A percentile compares a stretch with the other conserved stretches of the same genome.
Evolutionary conservation across 179 eudicot species (phyloP).

Genomic region (Spinacia oleracea): DNA sequence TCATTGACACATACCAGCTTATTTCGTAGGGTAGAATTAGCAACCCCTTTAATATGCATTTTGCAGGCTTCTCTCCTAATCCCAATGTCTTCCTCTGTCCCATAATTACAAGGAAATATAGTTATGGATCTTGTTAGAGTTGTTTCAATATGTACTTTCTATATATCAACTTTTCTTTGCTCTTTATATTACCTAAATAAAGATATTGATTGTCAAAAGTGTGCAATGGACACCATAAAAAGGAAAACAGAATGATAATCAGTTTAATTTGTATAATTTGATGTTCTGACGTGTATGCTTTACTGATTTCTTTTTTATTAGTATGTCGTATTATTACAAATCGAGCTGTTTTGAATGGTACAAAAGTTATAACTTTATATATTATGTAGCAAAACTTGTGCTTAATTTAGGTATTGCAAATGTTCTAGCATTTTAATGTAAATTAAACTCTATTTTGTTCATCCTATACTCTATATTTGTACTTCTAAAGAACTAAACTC

Average conservation of each 20-base stretch:
- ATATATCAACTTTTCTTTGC: neutral
- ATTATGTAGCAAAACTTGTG: no score
- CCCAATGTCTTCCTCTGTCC: neutral
- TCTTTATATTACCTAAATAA: neutral
- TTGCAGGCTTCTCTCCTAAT: neutral
- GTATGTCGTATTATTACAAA: no score
- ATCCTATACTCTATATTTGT: no score
- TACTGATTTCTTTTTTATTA: no score
- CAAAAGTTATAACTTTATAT: no score
- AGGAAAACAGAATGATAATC: no score
- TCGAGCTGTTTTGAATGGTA: neutral
- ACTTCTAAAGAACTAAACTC: neutral
- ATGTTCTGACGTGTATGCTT: neutral
- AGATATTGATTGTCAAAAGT: neutral
- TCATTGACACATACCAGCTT: neutral
- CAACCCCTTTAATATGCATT: neutral
- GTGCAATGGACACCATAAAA: neutral
- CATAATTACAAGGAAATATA: no score
- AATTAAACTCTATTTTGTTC: no score
- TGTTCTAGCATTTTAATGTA: neutral
- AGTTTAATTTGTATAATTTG: neutral
- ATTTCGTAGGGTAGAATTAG: neutral
- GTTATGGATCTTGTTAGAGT: neutral
- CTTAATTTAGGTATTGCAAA: neutral
- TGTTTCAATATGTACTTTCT: no score